These are phyloP conservation scores for Rhodotorula kratochvilovae DNA, from an alignment of 768 basidiomycete species.

Conservation along the genomic window DNA sequence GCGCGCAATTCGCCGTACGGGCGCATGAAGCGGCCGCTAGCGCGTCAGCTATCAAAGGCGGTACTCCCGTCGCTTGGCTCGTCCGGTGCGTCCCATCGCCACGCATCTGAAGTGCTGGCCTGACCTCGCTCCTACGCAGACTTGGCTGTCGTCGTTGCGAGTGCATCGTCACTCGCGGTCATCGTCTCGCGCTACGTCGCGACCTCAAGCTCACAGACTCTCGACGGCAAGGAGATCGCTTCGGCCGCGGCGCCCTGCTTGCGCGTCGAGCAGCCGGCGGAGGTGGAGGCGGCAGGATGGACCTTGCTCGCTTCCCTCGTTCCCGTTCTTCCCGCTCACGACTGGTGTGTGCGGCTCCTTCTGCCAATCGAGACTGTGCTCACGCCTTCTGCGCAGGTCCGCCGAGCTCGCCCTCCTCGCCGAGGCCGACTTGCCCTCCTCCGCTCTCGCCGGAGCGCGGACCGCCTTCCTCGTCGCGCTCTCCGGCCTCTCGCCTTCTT, in stretches of 20 bases:
- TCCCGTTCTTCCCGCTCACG: background rate
- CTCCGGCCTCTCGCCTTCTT: background rate
- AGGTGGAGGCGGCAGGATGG: background rate
- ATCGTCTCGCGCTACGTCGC: background rate
- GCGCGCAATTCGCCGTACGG: constrained; percentile 27
- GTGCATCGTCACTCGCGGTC: background rate
- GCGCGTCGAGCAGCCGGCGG: background rate
- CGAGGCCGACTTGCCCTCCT: background rate
- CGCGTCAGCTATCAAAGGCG: background rate
- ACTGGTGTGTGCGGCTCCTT: background rate
- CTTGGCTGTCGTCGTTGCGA: background rate
- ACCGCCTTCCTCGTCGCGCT: constrained; percentile 16
- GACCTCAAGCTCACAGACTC: background rate
- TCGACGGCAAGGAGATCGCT: background rate
- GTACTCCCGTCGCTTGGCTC: background rate
- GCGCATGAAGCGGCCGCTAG: constrained; percentile 15
- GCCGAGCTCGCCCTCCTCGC: background rate
- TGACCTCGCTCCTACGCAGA: background rate
- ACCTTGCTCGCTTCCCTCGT: background rate
- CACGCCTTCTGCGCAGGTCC: background rate
- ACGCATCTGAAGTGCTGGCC: fast-evolving
- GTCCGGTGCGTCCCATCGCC: background rate
- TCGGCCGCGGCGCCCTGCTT: background rate
- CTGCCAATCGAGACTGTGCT: background rate
- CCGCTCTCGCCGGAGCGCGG: background rate